Evolutionary conservation across 2,329 filamentous ascomycete genomes (phyloP), one percentile per base, ranked within the genome.

Genomic region (Dactylellina haptotyla): DNA sequence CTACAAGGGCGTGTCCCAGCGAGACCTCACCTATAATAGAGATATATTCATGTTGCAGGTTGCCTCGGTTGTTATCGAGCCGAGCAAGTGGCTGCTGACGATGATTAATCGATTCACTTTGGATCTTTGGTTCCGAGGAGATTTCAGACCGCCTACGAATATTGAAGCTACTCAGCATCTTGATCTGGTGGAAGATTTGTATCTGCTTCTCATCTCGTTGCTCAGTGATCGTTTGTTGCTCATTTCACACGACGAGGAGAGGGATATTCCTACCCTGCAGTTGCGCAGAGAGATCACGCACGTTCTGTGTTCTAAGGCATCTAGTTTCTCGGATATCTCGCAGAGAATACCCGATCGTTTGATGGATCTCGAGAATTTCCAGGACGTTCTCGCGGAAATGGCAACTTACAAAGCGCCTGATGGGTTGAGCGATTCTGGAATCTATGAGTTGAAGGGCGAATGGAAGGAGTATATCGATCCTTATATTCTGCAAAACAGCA

Each of bases 1-100:
- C 16, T 99, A 99, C 80, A 89, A 93, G 14, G 93, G 92, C 41
- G 92, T 97, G 12, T 88, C 88, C 9, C 92, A 96, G 78, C 86
- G 95, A 76, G 95, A 99, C 80, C 91, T 97, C 18, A 93, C 92
- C 1, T 94, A 97, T 78, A 94, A 97, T 78, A 88, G 95, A 69
- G 96, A 99, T 79, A 91, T 99, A 46, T 96, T 98, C 80, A 86
- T 99, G 54, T 82, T 99, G 12, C 95, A 99, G 80, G 93, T 92
- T 10, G 93, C 93, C 2, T 84, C 98, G 79, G 92, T 97, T 0
- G 85, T 95, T 1, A 96, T 93, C 79, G 86, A 95, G 66, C 90
- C 92, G 0, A 90, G 88, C 75, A 87, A 92, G 25, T 92, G 97
- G 75, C 85, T 99, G 37, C 92, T 91, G 10, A 93, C 93, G 9